phyloP scores from a whole-genome alignment of 2,329 filamentous ascomycete species.

The Incumbomyces lentus region DNA sequence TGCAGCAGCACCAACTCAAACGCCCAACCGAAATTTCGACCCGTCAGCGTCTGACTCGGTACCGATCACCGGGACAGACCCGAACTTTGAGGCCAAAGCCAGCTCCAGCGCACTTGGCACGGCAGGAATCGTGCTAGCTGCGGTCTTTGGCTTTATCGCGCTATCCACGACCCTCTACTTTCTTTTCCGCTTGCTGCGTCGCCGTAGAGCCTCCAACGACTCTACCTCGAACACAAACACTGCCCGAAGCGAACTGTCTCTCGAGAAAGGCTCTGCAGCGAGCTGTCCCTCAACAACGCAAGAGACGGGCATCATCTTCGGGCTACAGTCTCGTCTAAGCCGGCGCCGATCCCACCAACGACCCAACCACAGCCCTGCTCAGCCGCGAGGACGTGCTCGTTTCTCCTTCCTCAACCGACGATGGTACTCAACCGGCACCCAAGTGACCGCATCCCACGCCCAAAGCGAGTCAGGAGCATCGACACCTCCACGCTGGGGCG shows the following conservation, averaged over 20 bases:
- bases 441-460: not conserved
- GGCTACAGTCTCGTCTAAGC: not conserved
- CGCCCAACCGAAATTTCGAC: not conserved
- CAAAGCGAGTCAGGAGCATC: not conserved
- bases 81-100: not conserved
- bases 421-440: slow-evolving; percentile 1
- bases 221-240: not conserved
- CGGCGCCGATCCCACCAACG: not conserved
- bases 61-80: not conserved
- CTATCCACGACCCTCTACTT: not conserved
- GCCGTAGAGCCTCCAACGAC: not conserved
- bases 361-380: not conserved
- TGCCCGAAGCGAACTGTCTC: not conserved
- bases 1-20: not conserved
- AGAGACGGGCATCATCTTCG: slow-evolving; percentile 2
- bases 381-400: not conserved
- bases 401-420: slow-evolving; percentile 1
- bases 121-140: not conserved
- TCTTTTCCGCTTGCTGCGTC: not conserved
- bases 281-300: not conserved
- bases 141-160: slow-evolving; percentile 1
- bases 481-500: not conserved
- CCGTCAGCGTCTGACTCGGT: not conserved
- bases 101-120: not conserved
- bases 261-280: not conserved